Percentiles rank a stretch among this genome's conserved stretches.
These are phyloP conservation scores for Areca catechu DNA, from an alignment of 176 grass and related monocot species.

Conservation along the genomic window DNA sequence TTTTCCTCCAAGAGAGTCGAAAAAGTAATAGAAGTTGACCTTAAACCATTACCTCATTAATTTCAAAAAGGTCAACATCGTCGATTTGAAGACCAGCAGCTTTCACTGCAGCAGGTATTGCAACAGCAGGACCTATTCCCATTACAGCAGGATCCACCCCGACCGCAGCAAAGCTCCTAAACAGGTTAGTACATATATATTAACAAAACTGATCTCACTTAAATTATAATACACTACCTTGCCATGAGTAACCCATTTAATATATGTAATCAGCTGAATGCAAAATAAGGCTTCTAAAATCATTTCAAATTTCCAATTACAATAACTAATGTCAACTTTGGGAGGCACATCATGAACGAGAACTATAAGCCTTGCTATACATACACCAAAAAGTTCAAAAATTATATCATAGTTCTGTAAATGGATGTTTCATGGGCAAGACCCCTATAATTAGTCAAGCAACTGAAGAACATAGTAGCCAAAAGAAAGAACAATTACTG, in stretches of 20 bases:
- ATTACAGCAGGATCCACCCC: constrained; percentile 96
- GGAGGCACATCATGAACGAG: too few species aligned
- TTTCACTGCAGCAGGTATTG: constrained; percentile 88
- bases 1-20: constrained; percentile 1
- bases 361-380: too few species aligned
- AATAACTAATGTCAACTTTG: too few species aligned
- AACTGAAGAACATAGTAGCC: too few species aligned
- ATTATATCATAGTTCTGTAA: neutral
- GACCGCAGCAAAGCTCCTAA: constrained; percentile 80
- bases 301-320: too few species aligned
- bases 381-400: too few species aligned
- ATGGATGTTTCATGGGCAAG: neutral
- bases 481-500: too few species aligned
- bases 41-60: constrained; percentile 66
- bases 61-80: constrained; percentile 83
- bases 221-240: neutral
- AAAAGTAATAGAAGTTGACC: neutral
- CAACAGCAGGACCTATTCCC: constrained; percentile 94
- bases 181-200: too few species aligned
- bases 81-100: constrained; percentile 65
- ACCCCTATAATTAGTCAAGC: too few species aligned
- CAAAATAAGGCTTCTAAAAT: too few species aligned
- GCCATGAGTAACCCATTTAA: too few species aligned
- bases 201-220: neutral
- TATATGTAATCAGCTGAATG: too few species aligned